Evolutionary conservation across 2,329 filamentous ascomycete species (phyloP).

Genomic region (Trichophyton equinum): DNA sequence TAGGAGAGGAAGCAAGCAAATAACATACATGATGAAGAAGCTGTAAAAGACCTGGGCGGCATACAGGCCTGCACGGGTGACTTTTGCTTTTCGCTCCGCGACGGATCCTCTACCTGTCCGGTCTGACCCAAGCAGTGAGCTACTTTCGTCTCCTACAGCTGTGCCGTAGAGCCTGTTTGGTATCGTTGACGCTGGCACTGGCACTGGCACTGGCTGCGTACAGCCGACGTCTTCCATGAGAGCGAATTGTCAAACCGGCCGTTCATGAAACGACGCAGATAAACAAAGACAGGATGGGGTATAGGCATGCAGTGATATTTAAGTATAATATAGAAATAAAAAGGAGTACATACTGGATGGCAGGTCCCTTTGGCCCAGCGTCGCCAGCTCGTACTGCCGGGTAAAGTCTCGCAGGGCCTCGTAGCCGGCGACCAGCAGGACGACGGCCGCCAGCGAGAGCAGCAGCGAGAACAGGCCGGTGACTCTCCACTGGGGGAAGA

Average conservation of each 20-base stretch:
- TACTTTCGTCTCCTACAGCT: conserved; percentile 34
- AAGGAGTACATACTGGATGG: background rate
- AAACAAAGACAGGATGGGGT: background rate
- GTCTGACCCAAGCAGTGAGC: conserved; percentile 66
- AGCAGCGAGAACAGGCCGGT: conserved; percentile 60
- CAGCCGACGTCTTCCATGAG: conserved; percentile 1
- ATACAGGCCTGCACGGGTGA: conserved; percentile 74
- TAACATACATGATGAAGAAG: conserved; percentile 94
- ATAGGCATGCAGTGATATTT: background rate
- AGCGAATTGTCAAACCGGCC: conserved; percentile 3
- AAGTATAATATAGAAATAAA: background rate
- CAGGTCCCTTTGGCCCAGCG: background rate
- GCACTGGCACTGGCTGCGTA: background rate
- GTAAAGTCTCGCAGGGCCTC: conserved; percentile 71
- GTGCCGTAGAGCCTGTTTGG: background rate
- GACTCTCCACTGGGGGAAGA: conserved; percentile 87
- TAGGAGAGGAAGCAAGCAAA: background rate
- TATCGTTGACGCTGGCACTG: background rate
- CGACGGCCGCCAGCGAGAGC: conserved; percentile 68
- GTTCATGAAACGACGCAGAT: background rate
- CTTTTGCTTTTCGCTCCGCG: conserved; percentile 54
- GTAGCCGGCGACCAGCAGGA: conserved; percentile 80
- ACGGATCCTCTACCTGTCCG: conserved; percentile 46
- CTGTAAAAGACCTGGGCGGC: conserved; percentile 94
- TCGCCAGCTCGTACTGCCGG: conserved; percentile 56